Evolutionary conservation across 176 grass and related monocot species (phyloP).

Genomic region (Carex scoparia): DNA sequence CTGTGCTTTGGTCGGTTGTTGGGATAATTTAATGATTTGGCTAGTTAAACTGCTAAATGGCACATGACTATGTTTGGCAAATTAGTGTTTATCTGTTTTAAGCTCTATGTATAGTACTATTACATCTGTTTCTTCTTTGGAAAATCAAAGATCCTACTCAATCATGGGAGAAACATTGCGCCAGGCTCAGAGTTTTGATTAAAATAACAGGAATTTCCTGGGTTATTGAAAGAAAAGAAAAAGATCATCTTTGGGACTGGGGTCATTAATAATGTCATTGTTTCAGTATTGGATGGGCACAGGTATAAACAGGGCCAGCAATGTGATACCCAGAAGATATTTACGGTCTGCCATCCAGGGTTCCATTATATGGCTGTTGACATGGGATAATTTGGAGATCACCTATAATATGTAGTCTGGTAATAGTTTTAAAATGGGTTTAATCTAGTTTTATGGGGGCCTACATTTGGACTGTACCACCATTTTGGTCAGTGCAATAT

Average conservation of each 20-base stretch:
- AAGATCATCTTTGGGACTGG: not conserved
- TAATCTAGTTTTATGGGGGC: not conserved
- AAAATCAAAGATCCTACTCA: not conserved
- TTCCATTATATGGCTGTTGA: not conserved
- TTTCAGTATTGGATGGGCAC: not conserved
- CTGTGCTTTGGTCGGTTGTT: not conserved
- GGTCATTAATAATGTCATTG: not conserved
- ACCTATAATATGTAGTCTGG: not conserved
- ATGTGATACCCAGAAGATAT: not conserved
- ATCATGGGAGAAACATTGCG: not conserved
- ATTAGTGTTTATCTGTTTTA: not conserved
- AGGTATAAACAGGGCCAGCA: not conserved
- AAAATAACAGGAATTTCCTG: not conserved
- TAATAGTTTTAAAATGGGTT: not conserved
- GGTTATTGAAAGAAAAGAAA: not conserved
- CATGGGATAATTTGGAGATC: not conserved
- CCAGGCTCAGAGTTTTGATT: not conserved
- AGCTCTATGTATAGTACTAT: not conserved
- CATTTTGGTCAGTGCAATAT: not conserved
- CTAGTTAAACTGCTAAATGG: not conserved
- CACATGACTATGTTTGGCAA: slow-evolving; percentile 9
- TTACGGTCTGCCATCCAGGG: not conserved
- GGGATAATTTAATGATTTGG: not conserved
- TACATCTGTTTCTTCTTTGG: not conserved
- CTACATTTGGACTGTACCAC: not conserved